Conservation (phyloP, 2,329 filamentous ascomycete genomes). For the Neoscytalidium dimidiatum region DNA sequence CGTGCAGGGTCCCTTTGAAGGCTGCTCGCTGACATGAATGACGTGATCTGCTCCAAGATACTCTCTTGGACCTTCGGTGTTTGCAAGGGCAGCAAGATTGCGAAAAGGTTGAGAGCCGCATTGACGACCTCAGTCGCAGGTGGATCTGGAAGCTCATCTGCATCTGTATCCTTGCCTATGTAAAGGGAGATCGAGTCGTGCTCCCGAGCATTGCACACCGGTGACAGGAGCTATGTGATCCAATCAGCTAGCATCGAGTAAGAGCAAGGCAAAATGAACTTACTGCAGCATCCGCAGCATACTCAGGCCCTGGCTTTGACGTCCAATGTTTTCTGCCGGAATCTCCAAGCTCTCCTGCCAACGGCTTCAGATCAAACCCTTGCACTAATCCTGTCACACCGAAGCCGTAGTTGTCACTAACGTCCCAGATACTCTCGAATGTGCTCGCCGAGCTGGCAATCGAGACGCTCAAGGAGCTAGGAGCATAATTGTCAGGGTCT, state of each 20-base stretch:
- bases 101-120: conserved; percentile 89
- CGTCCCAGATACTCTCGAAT: conserved; percentile 94
- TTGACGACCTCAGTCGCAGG: conserved; percentile 93
- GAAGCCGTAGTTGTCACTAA: conserved; percentile 91
- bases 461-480: conserved; percentile 69
- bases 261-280: conserved; percentile 15
- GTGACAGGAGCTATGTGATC: conserved; percentile 46
- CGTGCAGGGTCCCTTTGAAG: conserved; percentile 84
- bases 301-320: conserved; percentile 61
- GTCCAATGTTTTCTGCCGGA: conserved; percentile 52
- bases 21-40: conserved; percentile 77
- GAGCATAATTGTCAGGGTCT: conserved; percentile 84
- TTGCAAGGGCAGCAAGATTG: conserved; percentile 85
- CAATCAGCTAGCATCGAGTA: conserved; percentile 21
- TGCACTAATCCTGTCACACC: conserved; percentile 84
- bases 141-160: conserved; percentile 65
- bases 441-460: conserved; percentile 88
- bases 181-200: conserved; percentile 87
- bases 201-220: conserved; percentile 80
- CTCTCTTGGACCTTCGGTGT: conserved; percentile 93
- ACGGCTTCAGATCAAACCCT: conserved; percentile 70
- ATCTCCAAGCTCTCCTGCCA: conserved; percentile 61
- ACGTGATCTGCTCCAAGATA: conserved; percentile 88
- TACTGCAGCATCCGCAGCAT: conserved; percentile 58
- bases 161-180: conserved; percentile 52